Evolutionary conservation across 2,329 filamentous ascomycete genomes (phyloP), one percentile per base, ranked within the genome.

Genomic region (Pseudopithomyces chartarum): DNA sequence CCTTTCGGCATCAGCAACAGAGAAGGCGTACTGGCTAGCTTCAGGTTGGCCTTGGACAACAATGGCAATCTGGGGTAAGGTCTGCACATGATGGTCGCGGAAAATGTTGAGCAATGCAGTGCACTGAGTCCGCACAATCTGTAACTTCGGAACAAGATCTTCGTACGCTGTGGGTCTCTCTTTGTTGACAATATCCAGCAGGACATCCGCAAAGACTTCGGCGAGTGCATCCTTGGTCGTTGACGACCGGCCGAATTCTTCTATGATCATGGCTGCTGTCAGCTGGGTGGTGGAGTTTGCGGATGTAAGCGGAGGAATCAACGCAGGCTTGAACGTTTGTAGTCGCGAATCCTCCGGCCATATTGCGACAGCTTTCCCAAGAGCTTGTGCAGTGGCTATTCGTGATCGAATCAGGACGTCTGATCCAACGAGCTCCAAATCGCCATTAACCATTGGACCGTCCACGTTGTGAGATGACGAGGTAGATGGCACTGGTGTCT

Each of bases 391-490:
- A 12, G 93, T 91, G 57, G 87, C 90, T n/a, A 96, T 89, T 64
- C 94, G 90, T 7, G 93, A 97, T 59, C 94, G 87, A 48, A 98
- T 87, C 75, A 99, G 86, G 6, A 88, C 88, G 58, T 99, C 95
- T 67, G 90, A 85, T 32, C 95, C 93, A 23, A 99, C 93, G 40
- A 99, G 82, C 70, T 99, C 96, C 45, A 98, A 89, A 68, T 99
- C 96, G 50, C 96, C 95, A 72, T 94, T 91, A 81, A 99, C 92
- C 89, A 99, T 97, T 65, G 96, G 93, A 10, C 93, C 95, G 73
- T 99, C 95, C 17, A 99, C 92, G 74, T 99, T 97, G 76, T 99
- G 95, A 7, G 69, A 58, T 1, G 90, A 86, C n/a, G 90, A 84
- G 3, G 84, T 78, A 1, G 85, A 79, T 1, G 84, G 79, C 8